Conservation (phyloP, 78 protist genomes). For the Dictyostelium intermedium region DNA sequence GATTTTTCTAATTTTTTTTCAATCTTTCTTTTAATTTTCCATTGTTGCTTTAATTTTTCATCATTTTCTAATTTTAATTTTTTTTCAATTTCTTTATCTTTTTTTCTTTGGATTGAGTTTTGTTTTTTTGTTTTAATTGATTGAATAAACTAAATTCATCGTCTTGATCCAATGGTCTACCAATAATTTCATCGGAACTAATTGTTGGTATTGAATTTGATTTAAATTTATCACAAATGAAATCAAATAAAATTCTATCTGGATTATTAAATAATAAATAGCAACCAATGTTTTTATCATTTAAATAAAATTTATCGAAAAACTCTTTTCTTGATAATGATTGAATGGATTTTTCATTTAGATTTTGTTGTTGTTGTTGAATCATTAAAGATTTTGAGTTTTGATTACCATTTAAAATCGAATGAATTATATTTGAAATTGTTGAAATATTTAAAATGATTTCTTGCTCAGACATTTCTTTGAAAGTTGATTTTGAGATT, state of each 20-base stretch:
- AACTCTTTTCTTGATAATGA: not conserved
- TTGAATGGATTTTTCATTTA: not conserved
- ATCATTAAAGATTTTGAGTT: not conserved
- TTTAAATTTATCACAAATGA: not conserved
- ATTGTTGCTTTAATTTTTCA: not conserved
- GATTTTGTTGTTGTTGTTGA: not conserved
- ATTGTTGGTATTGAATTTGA: not conserved
- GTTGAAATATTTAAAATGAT: not conserved
- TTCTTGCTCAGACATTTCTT: not conserved
- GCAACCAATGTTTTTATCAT: not conserved
- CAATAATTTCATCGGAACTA: not conserved
- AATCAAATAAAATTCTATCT: not conserved
- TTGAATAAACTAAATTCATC: not conserved
- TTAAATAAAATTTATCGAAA: not conserved
- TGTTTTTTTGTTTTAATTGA: not conserved
- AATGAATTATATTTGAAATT: constrained; percentile 4
- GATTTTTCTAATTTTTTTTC: not conserved
- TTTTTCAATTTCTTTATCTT: not conserved
- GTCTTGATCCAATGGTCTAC: not conserved
- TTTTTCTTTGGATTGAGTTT: not conserved
- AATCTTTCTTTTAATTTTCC: not conserved
- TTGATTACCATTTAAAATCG: not conserved
- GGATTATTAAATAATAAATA: not conserved
- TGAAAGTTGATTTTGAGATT: not conserved
- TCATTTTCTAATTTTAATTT: not conserved